phyloP scores from a whole-genome alignment of 768 basidiomycete genomes.

The Podaxis sp. region DNA sequence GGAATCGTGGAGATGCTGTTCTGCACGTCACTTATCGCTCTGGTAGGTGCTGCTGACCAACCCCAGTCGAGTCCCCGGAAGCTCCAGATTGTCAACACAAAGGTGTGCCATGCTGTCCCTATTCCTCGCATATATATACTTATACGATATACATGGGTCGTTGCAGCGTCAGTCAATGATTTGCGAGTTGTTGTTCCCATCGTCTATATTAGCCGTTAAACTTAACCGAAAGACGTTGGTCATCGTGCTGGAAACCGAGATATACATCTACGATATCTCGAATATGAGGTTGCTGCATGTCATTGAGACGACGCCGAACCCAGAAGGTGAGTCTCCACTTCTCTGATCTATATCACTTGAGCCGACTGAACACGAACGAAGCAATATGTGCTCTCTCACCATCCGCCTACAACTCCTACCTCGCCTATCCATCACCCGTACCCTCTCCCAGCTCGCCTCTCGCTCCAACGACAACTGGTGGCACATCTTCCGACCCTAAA shows the following conservation, averaged over 20 bases:
- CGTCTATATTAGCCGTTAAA: slow-evolving; percentile 95
- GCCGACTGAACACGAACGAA: not conserved
- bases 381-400: slow-evolving; percentile 67
- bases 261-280: slow-evolving; percentile 98
- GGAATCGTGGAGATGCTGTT: slow-evolving; percentile 99
- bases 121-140: not conserved
- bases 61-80: slow-evolving; percentile 89
- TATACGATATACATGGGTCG: not conserved
- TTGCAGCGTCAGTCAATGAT: slow-evolving; percentile 93
- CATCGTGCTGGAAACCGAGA: slow-evolving; percentile 94
- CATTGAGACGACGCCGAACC: slow-evolving; percentile 95
- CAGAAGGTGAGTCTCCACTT: slow-evolving; percentile 64
- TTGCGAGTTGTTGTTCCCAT: slow-evolving; percentile 97
- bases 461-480: slow-evolving; percentile 22
- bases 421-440: slow-evolving; percentile 94
- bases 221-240: slow-evolving; percentile 96
- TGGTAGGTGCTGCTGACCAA: slow-evolving; percentile 94
- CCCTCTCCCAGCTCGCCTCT: slow-evolving; percentile 75
- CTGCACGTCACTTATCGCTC: slow-evolving; percentile 95
- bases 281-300: slow-evolving; percentile 98
- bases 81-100: slow-evolving; percentile 97
- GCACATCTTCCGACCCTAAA: not conserved
- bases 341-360: not conserved
- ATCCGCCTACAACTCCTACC: slow-evolving; percentile 88
- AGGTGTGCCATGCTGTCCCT: slow-evolving; percentile 51